Evolutionary conservation across 208 protist genomes (phyloP).

Genomic region (Angomonas ambiguus): DNA sequence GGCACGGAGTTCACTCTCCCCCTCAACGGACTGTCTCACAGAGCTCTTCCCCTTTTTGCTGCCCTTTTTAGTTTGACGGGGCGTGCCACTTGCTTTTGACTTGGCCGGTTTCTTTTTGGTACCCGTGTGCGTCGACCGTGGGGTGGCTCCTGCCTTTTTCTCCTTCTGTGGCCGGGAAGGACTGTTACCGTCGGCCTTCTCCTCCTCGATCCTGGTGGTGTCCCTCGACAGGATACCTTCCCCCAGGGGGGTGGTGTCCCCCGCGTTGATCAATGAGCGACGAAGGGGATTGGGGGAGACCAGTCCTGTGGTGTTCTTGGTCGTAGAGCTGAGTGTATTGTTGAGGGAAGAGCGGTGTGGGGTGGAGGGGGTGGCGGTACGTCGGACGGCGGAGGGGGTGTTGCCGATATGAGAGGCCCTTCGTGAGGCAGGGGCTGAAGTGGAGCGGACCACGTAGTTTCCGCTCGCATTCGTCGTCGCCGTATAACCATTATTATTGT

Average conservation of each 20-base stretch:
- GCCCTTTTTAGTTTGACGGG: not conserved
- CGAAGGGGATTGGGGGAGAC: not conserved
- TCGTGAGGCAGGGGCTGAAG: not conserved
- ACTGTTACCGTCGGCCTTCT: not conserved
- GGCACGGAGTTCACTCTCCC: not conserved
- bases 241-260: not conserved
- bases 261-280: not conserved
- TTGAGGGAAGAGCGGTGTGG: not conserved
- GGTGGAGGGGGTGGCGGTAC: constrained; percentile 1
- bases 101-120: not conserved
- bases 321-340: not conserved
- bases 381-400: not conserved
- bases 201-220: not conserved
- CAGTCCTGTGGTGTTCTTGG: not conserved
- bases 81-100: not conserved
- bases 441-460: not conserved
- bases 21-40: not conserved
- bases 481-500: not conserved
- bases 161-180: not conserved
- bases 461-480: not conserved
- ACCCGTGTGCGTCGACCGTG: not conserved
- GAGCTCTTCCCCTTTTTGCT: not conserved
- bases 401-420: not conserved
- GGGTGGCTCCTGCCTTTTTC: too few species aligned
- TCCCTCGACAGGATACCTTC: not conserved